Evolutionary conservation across 1,284 basidiomycete genomes (phyloP), one percentile per base, ranked within the genome.

Genomic region (Boletus sp.): DNA sequence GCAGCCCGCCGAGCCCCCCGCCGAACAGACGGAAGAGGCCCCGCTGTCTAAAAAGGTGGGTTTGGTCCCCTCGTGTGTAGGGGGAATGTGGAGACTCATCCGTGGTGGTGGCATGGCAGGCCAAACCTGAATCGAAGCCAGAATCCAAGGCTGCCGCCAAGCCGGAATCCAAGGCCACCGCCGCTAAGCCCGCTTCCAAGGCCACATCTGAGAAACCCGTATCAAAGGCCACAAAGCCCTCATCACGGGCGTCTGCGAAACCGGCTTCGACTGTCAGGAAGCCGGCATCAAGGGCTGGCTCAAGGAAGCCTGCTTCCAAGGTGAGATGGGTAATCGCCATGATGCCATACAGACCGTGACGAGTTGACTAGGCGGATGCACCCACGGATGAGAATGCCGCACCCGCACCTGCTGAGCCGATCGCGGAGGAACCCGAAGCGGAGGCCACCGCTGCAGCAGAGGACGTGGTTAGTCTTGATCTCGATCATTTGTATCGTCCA

Each of bases 11-110:
- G 64, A 70, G 34, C 65, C 72, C 22, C 69, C 69, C 43, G 64
- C 67, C 40, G 57, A 61, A 7, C 64, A 65, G 42, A 64, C 54
- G 8, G 66, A 60, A 33, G 66, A 61, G n/a, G 64, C 59, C 26
- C 77, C 78, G 30, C 66, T 76, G 1, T 68, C 74, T 4, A 81
- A 81, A 66, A 82, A 78, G 73, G 80, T 77, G 41, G 17, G 50
- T 32, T 25, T 1, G 1, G 2, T 22, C 16, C 3, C 36, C 16
- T 22, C 20, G 8, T 23, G 47, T 42, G 5, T 26, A 5, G 4
- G 6, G 22, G 13, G 29, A 8, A n/a, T 4, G 3, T 19, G 2
- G n/a, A 5, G 1, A 13, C 44, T 46, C n/a, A 52, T 33, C 20
- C 44, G 22, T 16, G 14, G 23, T 16, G 13, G 10, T 32, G 32